A percentile compares a stretch with the other conserved stretches of the same genome.
Evolutionary conservation across 352 stramenopile species (phyloP).

Genomic region (Phytopythium delawarense): DNA sequence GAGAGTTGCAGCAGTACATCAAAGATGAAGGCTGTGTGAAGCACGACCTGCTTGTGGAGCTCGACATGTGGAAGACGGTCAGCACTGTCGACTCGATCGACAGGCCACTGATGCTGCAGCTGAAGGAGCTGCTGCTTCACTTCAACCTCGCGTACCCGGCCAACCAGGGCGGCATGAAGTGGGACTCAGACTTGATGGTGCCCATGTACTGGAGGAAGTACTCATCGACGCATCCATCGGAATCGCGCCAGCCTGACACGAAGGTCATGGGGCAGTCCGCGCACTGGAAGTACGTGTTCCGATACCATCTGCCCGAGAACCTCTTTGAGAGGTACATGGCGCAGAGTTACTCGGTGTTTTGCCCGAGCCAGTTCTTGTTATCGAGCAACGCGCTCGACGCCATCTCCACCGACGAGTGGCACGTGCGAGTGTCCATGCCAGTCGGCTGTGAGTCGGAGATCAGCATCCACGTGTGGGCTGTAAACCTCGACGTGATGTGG

Average conservation of each 20-base stretch:
- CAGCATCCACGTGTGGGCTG: not conserved
- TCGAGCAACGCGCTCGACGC: not conserved
- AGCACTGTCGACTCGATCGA: not conserved
- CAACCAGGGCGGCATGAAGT: not conserved
- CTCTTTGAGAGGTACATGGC: not conserved
- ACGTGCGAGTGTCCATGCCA: not conserved
- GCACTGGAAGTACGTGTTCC: not conserved
- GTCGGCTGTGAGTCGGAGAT: not conserved
- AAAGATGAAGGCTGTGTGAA: constrained; percentile 4
- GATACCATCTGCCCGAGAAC: not conserved
- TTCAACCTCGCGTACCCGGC: constrained; percentile 16
- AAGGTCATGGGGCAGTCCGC: not conserved
- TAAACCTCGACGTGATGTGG: not conserved
- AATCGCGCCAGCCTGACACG: not conserved
- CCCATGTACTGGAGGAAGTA: constrained; percentile 12
- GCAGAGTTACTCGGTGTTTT: not conserved
- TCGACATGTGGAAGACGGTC: constrained; percentile 5
- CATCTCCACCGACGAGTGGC: not conserved
- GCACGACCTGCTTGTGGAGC: constrained; percentile 7
- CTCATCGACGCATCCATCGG: too few species aligned
- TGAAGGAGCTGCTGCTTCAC: constrained; percentile 12
- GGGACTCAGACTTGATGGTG: constrained; percentile 13
- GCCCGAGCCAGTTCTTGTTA: not conserved
- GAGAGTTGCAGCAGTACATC: not conserved
- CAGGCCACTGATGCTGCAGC: not conserved